phyloP scores from a whole-genome alignment of 176 grass and related monocot species.

The Calamus simplicifolius region DNA sequence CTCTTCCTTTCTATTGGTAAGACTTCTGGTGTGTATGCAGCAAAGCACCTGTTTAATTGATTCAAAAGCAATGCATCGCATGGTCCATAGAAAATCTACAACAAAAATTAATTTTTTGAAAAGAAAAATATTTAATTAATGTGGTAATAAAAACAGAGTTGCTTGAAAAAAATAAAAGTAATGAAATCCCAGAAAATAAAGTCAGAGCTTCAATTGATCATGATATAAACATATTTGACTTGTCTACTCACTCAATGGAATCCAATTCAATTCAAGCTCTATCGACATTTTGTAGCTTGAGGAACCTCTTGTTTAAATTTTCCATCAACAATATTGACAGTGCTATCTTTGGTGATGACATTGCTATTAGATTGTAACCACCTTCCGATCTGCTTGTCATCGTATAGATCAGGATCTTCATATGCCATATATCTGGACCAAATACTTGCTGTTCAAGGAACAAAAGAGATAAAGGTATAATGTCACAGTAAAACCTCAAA shows the following conservation, averaged over 20 bases:
- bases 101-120: too few species aligned
- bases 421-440: constrained; percentile 56
- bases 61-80: too few species aligned
- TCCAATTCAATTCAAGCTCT: constrained; percentile 61
- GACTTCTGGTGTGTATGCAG: too few species aligned
- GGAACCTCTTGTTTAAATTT: constrained; percentile 50
- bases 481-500: background rate
- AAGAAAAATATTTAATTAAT: too few species aligned
- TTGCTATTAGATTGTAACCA: constrained; percentile 59
- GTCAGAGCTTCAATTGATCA: too few species aligned
- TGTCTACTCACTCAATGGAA: constrained; percentile 45
- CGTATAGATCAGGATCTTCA: constrained; percentile 33
- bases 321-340: constrained; percentile 35
- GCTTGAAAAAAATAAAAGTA: too few species aligned
- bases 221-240: background rate
- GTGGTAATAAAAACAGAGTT: too few species aligned
- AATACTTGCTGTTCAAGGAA: constrained; percentile 48
- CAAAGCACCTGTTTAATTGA: too few species aligned
- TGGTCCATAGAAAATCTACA: too few species aligned
- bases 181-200: too few species aligned
- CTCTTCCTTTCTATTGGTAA: too few species aligned
- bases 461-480: background rate
- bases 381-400: constrained; percentile 61
- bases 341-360: constrained; percentile 42
- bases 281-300: constrained; percentile 63